Percentiles rank a stretch among this genome's conserved stretches.
phyloP scores from a whole-genome alignment of 768 basidiomycete species.

The Termitomyces sp. region DNA sequence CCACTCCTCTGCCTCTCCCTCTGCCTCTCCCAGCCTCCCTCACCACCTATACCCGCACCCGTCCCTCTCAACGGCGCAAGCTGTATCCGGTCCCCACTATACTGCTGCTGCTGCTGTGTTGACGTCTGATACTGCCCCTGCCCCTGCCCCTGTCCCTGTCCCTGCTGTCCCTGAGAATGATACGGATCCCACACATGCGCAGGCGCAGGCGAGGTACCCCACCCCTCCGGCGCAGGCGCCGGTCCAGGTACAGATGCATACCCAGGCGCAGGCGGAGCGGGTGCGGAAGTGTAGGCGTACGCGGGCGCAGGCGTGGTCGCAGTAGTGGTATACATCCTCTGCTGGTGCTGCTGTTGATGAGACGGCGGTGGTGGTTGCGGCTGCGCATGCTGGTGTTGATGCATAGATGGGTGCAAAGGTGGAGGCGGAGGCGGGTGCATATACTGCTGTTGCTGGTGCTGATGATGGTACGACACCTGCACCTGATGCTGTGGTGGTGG shows the following conservation, averaged over 20 bases:
- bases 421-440: neutral
- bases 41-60: neutral
- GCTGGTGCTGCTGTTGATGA: neutral
- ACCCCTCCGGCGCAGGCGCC: no score
- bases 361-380: neutral
- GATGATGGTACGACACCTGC: neutral
- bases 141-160: neutral
- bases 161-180: neutral
- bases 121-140: neutral
- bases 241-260: neutral
- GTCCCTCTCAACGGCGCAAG: slow-evolving; percentile 43
- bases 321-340: slow-evolving; percentile 17
- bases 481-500: neutral
- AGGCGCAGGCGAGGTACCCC: no score
- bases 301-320: neutral
- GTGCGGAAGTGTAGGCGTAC: neutral
- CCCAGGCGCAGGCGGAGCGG: neutral
- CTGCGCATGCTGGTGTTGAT: slow-evolving; percentile 23
- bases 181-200: slow-evolving; percentile 1
- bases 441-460: neutral
- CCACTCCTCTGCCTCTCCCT: slow-evolving; percentile 6
- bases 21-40: slow-evolving; percentile 5
- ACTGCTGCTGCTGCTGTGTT: neutral
- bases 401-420: neutral
- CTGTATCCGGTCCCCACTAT: slow-evolving; percentile 39